phyloP scores from a whole-genome alignment of 2,329 filamentous ascomycete genomes.

The Sporothrix phasma region DNA sequence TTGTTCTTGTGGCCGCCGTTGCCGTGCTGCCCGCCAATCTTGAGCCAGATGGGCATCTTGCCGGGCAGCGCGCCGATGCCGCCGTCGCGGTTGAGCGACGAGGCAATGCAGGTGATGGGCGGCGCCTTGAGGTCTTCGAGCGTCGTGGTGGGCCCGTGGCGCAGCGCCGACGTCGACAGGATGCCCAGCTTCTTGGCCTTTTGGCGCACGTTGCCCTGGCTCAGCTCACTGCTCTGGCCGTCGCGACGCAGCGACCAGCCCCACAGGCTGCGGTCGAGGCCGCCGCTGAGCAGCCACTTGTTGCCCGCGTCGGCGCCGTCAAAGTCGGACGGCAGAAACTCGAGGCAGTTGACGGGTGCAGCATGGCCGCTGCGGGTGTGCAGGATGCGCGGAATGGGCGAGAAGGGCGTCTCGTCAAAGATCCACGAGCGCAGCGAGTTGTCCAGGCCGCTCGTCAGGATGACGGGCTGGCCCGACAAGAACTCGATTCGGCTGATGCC shows the following conservation, averaged over 20 bases:
- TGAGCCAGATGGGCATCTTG: conserved; percentile 74
- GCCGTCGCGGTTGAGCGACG: conserved; percentile 86
- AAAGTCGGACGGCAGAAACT: conserved; percentile 79
- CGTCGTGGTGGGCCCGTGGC: conserved; percentile 51
- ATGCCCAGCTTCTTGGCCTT: conserved; percentile 84
- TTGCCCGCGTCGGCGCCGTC: conserved; percentile 81
- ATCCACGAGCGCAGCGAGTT: conserved; percentile 96
- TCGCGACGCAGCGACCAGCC: conserved; percentile 92
- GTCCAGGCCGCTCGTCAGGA: conserved; percentile 83
- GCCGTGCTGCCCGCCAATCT: conserved; percentile 30
- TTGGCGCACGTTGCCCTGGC: conserved; percentile 78
- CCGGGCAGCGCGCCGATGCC: conserved; percentile 80
- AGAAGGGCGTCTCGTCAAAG: conserved; percentile 86
- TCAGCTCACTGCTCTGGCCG: conserved; percentile 86
- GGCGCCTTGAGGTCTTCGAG: conserved; percentile 77
- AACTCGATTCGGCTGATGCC: conserved; percentile 87
- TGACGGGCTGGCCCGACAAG: conserved; percentile 74
- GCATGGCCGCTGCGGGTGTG: conserved; percentile 85
- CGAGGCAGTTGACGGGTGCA: conserved; percentile 68
- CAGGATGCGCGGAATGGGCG: conserved; percentile 71
- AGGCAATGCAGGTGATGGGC: conserved; percentile 84
- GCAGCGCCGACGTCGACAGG: conserved; percentile 45
- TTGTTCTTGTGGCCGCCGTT: conserved; percentile 29
- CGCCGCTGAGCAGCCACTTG: conserved; percentile 90
- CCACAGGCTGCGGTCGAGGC: conserved; percentile 85